Percentiles rank a stretch among this genome's conserved stretches.
Evolutionary conservation across 805 yeast species (phyloP).

Genomic region (Barnettozyma vustinii): DNA sequence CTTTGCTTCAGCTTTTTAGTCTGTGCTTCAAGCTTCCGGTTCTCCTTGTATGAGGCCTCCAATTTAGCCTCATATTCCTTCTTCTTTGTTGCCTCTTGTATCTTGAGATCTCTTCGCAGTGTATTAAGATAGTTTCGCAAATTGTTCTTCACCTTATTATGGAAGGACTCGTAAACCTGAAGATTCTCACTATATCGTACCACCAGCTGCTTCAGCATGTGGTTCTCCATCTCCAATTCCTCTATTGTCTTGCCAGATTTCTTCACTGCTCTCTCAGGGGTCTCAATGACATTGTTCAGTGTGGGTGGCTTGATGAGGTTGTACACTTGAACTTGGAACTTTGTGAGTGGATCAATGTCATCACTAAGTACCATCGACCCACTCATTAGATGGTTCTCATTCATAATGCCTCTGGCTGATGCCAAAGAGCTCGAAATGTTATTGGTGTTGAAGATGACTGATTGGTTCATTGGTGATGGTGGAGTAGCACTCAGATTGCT

Average conservation of each 20-base stretch:
- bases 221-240: conserved; percentile 27
- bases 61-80: conserved; percentile 32
- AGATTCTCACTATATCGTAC: conserved; percentile 18
- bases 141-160: conserved; percentile 22
- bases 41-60: conserved; percentile 34
- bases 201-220: conserved; percentile 20
- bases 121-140: conserved; percentile 26
- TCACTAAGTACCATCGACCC: conserved; percentile 5
- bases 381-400: conserved; percentile 1
- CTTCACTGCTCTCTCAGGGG: conserved; percentile 2
- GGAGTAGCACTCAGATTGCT: not conserved
- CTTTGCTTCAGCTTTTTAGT: conserved; percentile 47
- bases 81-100: conserved; percentile 31
- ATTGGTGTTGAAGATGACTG: conserved; percentile 3
- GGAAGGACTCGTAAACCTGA: conserved; percentile 20
- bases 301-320: conserved; percentile 20
- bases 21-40: conserved; percentile 44
- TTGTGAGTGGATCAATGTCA: conserved; percentile 17
- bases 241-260: conserved; percentile 25
- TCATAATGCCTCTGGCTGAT: conserved; percentile 11
- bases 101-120: conserved; percentile 32
- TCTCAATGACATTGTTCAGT: conserved; percentile 1
- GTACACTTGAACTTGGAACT: conserved; percentile 20
- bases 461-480: not conserved
- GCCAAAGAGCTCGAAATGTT: conserved; percentile 10